Percentiles rank a stretch among this genome's conserved stretches.
Evolutionary conservation across 2,329 filamentous ascomycete genomes (phyloP).

Genomic region (Ophiocordyceps unilateralis): DNA sequence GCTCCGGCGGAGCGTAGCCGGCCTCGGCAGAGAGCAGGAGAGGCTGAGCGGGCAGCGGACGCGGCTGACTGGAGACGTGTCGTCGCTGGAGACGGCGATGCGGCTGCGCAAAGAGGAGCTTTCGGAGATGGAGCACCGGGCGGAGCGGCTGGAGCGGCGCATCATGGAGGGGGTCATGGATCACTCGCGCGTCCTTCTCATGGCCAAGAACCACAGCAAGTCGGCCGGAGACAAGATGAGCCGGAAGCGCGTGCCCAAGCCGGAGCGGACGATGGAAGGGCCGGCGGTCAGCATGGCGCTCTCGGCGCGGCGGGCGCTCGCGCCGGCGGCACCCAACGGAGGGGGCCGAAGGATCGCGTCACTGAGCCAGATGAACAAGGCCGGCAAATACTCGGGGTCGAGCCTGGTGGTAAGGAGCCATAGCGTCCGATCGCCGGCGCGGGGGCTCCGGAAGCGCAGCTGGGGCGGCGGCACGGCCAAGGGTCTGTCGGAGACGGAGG

Average conservation of each 20-base stretch:
- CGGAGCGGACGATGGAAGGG: conserved; percentile 6
- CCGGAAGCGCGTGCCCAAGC: conserved; percentile 35
- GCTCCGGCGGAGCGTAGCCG: conserved; percentile 35
- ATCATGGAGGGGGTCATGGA: conserved; percentile 94
- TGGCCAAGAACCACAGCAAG: conserved; percentile 41
- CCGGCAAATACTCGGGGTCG: conserved; percentile 19
- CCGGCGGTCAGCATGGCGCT: conserved; percentile 29
- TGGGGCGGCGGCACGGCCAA: conserved; percentile 40
- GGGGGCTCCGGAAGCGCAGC: conserved; percentile 45
- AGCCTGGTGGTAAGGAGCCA: conserved; percentile 60
- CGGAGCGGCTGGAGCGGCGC: conserved; percentile 74
- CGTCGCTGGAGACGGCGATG: conserved; percentile 78
- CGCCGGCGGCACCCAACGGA: conserved; percentile 28
- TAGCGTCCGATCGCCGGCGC: conserved; percentile 48
- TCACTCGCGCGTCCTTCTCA: conserved; percentile 79
- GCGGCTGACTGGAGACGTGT: conserved; percentile 68
- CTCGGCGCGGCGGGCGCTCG: conserved; percentile 30
- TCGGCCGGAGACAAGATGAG: conserved; percentile 38
- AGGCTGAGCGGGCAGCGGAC: conserved; percentile 62
- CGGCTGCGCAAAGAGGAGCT: conserved; percentile 82
- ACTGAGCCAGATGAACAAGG: conserved; percentile 71
- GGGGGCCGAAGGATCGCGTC: conserved; percentile 70
- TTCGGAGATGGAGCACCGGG: conserved; percentile 74
- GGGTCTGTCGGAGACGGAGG: conserved; percentile 33
- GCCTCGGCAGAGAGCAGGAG: conserved; percentile 53